Percentiles rank a stretch among this genome's conserved stretches.
phyloP scores from a whole-genome alignment of 2,329 filamentous ascomycete genomes.

The Fusarium xylarioides region DNA sequence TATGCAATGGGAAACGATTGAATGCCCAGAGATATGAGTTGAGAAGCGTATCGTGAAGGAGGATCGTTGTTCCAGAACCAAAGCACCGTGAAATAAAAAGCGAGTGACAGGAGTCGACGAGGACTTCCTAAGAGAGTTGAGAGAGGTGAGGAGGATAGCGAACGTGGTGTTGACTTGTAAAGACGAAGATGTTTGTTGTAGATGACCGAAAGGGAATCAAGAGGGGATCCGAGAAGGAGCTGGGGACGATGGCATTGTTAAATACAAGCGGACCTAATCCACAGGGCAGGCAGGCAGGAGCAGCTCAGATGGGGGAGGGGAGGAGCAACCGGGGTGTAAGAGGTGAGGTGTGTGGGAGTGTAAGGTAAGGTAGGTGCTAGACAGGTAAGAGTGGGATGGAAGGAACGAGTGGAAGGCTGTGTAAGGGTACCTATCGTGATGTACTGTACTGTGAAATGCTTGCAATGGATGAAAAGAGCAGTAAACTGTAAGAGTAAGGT shows the following conservation, averaged over 20 bases:
- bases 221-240: slow-evolving; percentile 40
- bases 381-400: slow-evolving; percentile 28
- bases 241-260: slow-evolving; percentile 44
- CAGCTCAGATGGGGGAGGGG: slow-evolving; percentile 26
- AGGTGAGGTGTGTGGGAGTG: slow-evolving; percentile 35
- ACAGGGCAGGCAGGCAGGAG: slow-evolving; percentile 15
- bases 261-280: slow-evolving; percentile 40
- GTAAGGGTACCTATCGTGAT: slow-evolving; percentile 28
- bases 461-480: background rate
- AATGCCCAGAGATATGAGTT: slow-evolving; percentile 47
- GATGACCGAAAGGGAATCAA: slow-evolving; percentile 42
- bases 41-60: slow-evolving; percentile 39
- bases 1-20: slow-evolving; percentile 33
- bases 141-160: slow-evolving; percentile 55
- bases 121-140: slow-evolving; percentile 68
- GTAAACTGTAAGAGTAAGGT: slow-evolving; percentile 3
- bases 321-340: slow-evolving; percentile 25
- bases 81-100: slow-evolving; percentile 68
- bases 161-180: slow-evolving; percentile 52
- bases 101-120: slow-evolving; percentile 80
- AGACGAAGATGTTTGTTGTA: slow-evolving; percentile 39
- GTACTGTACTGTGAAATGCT: slow-evolving; percentile 13
- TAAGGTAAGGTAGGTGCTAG: slow-evolving; percentile 12
- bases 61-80: slow-evolving; percentile 38
- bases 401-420: slow-evolving; percentile 36